These are phyloP conservation scores for Miscanthus lutarioriparius DNA, from an alignment of 176 grass and related monocot species.

Conservation along the genomic window DNA sequence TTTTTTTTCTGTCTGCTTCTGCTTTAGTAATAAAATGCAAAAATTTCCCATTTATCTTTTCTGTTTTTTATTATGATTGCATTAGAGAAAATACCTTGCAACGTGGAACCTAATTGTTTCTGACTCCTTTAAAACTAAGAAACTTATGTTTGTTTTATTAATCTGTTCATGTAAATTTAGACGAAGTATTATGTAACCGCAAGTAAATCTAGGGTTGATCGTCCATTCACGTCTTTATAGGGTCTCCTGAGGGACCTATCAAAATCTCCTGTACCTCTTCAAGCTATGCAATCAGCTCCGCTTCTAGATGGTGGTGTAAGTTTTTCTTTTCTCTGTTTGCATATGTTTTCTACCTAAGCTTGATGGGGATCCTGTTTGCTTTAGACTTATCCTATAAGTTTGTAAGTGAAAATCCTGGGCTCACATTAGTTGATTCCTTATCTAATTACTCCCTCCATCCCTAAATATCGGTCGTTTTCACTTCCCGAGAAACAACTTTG, in stretches of 20 bases:
- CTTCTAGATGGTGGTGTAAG: slow-evolving; percentile 63
- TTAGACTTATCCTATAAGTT: slow-evolving; percentile 1
- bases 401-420: background rate
- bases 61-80: background rate
- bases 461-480: too few relatives aligned
- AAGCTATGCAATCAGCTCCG: slow-evolving; percentile 40
- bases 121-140: background rate
- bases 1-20: slow-evolving; percentile 17
- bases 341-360: slow-evolving; percentile 13
- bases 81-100: background rate
- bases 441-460: too few relatives aligned
- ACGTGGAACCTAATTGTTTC: background rate
- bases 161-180: background rate
- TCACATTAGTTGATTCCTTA: background rate
- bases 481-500: too few relatives aligned
- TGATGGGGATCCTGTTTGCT: background rate
- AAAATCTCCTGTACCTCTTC: slow-evolving; percentile 54
- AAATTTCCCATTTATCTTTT: background rate
- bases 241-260: slow-evolving; percentile 85
- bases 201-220: background rate
- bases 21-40: background rate
- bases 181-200: background rate
- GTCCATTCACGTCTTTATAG: slow-evolving; percentile 44
- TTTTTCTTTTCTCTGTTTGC: slow-evolving; percentile 21
- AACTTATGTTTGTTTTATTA: background rate